Evolutionary conservation across 768 basidiomycete species (phyloP).

Genomic region (Lactarius vividus): DNA sequence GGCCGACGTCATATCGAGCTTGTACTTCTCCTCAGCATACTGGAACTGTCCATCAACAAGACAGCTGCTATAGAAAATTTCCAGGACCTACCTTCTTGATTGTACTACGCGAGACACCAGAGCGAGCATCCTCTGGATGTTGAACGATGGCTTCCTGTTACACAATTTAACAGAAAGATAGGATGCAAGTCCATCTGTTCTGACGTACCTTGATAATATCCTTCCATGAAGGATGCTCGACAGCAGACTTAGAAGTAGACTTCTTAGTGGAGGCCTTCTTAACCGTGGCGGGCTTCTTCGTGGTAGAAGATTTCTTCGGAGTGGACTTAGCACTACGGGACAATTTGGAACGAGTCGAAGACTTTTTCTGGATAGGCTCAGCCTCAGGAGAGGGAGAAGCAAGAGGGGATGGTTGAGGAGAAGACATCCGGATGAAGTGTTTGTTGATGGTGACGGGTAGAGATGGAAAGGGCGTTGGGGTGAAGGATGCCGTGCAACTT

Average conservation of each 20-base stretch:
- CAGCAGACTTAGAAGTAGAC: conserved; percentile 19
- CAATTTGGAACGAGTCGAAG: conserved; percentile 14
- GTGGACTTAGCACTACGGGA: conserved; percentile 24
- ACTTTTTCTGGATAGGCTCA: conserved; percentile 13
- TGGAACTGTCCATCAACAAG: conserved; percentile 28
- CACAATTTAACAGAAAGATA: neutral
- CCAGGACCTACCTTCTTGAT: conserved; percentile 55
- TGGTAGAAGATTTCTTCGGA: conserved; percentile 23
- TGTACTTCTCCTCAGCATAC: conserved; percentile 57
- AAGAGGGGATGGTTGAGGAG: conserved; percentile 24
- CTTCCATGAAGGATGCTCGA: conserved; percentile 38
- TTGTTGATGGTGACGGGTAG: neutral
- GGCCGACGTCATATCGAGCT: conserved; percentile 44
- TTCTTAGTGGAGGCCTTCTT: conserved; percentile 28
- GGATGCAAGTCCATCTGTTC: neutral
- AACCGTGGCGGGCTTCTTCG: conserved; percentile 21
- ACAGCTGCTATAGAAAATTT: neutral
- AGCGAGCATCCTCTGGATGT: conserved; percentile 61
- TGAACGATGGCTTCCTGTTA: conserved; percentile 68
- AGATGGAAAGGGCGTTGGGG: conserved; percentile 15
- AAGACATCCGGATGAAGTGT: conserved; percentile 17
- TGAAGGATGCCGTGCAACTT: conserved; percentile 19
- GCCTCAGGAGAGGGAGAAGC: conserved; percentile 17
- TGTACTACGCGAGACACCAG: conserved; percentile 69
- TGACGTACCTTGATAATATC: conserved; percentile 39